phyloP scores from a whole-genome alignment of 768 basidiomycete species.

The Ramaria sp. region DNA sequence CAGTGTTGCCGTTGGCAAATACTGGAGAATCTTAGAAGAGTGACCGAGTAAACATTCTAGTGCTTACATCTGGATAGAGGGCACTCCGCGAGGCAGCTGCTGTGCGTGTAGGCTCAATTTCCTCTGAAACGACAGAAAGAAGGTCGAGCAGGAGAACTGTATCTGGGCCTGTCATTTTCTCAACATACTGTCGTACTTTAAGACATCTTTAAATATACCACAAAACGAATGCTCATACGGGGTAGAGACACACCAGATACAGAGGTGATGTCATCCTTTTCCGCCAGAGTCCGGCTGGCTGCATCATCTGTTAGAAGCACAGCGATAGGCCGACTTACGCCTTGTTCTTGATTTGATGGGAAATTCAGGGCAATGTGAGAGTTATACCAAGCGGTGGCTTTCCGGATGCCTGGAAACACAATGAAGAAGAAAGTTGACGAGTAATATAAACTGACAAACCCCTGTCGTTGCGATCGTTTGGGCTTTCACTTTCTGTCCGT shows the following conservation, averaged over 20 bases:
- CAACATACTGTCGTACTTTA: slow-evolving; percentile 71
- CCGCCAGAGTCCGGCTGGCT: slow-evolving; percentile 70
- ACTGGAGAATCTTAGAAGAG: slow-evolving; percentile 34
- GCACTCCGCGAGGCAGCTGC: slow-evolving; percentile 36
- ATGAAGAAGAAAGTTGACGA: not conserved
- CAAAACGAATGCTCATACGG: not conserved
- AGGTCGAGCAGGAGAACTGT: slow-evolving; percentile 61
- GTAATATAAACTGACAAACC: slow-evolving; percentile 32
- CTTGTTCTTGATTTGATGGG: slow-evolving; percentile 40
- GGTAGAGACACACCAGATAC: slow-evolving; percentile 41
- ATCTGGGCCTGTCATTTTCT: slow-evolving; percentile 51
- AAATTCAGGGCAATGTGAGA: slow-evolving; percentile 49
- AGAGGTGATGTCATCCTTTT: slow-evolving; percentile 46
- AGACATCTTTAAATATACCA: not conserved
- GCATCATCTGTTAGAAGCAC: slow-evolving; percentile 86
- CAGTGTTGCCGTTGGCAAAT: slow-evolving; percentile 61
- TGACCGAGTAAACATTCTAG: not conserved
- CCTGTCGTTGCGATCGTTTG: slow-evolving; percentile 93
- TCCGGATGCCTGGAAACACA: slow-evolving; percentile 64
- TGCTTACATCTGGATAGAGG: slow-evolving; percentile 64
- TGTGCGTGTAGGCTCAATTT: slow-evolving; percentile 52
- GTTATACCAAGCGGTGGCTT: slow-evolving; percentile 80
- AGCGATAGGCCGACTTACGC: slow-evolving; percentile 41
- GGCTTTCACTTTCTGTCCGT: slow-evolving; percentile 66
- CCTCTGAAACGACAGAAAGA: slow-evolving; percentile 56